Percentiles rank a stretch among this genome's conserved stretches.
phyloP scores from a whole-genome alignment of 2,329 filamentous ascomycete genomes.

The Penicillium sp. region DNA sequence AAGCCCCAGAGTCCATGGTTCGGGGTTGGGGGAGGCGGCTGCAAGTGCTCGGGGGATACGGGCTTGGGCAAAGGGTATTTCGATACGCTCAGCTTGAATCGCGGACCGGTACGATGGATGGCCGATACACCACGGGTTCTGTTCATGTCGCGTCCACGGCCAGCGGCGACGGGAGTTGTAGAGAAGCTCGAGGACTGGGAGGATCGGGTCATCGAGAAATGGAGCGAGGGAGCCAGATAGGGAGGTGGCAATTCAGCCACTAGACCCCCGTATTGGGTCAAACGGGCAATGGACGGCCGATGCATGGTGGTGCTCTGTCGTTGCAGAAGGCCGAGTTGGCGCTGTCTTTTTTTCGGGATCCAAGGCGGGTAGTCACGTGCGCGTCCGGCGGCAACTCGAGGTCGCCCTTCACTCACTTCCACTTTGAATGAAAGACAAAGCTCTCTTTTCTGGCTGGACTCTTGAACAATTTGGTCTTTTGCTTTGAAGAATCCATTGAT shows the following conservation, averaged over 20 bases:
- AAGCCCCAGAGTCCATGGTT: constrained; percentile 91
- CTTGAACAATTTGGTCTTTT: background rate
- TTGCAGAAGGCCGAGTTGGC: constrained; percentile 13
- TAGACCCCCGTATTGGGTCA: constrained; percentile 33
- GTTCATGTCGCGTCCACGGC: constrained; percentile 67
- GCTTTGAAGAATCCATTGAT: background rate
- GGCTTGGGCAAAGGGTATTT: constrained; percentile 70
- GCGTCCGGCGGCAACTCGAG: constrained; percentile 6
- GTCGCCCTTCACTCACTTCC: background rate
- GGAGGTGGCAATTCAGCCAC: constrained; percentile 41
- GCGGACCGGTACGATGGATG: constrained; percentile 69
- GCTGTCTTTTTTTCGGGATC: constrained; percentile 20
- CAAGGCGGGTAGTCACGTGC: constrained; percentile 27
- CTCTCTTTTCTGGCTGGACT: background rate
- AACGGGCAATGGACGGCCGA: constrained; percentile 32
- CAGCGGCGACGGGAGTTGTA: constrained; percentile 51
- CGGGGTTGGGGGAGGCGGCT: constrained; percentile 53
- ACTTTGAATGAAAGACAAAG: background rate
- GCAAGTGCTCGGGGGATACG: constrained; percentile 52
- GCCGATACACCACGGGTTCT: constrained; percentile 75
- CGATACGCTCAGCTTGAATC: constrained; percentile 68
- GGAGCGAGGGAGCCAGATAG: constrained; percentile 43
- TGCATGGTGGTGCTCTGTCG: constrained; percentile 32
- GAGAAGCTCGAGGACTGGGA: constrained; percentile 44
- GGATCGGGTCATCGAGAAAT: constrained; percentile 32